phyloP scores from a whole-genome alignment of 257 asterid genomes.

The Petrea volubilis region DNA sequence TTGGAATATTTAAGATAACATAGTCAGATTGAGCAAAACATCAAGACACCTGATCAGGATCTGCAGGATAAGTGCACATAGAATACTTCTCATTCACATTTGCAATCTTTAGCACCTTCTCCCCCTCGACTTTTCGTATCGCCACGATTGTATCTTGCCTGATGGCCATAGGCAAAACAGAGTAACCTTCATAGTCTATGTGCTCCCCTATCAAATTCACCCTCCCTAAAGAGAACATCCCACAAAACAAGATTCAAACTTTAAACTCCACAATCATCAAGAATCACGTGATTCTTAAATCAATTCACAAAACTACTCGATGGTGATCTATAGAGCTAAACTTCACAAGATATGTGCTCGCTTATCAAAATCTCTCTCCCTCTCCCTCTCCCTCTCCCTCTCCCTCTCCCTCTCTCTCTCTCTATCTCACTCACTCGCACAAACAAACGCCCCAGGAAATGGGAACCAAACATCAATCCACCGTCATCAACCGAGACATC shows the following conservation, averaged over 20 bases:
- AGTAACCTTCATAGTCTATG: slow-evolving; percentile 73
- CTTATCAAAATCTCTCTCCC: not conserved
- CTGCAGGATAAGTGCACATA: slow-evolving; percentile 61
- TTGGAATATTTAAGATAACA: too few relatives aligned
- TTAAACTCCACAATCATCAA: not conserved
- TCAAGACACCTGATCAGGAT: slow-evolving; percentile 52
- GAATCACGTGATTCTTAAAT: not conserved
- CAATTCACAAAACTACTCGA: not conserved
- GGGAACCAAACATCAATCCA: not conserved
- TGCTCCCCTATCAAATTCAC: slow-evolving; percentile 81
- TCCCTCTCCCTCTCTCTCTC: too few relatives aligned
- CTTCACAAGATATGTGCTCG: not conserved
- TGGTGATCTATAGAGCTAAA: not conserved
- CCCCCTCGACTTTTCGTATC: slow-evolving; percentile 42
- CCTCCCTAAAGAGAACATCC: slow-evolving; percentile 41
- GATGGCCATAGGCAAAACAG: slow-evolving; percentile 75
- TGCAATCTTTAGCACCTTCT: slow-evolving; percentile 46
- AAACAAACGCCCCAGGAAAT: too few relatives aligned
- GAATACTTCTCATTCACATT: slow-evolving; percentile 59
- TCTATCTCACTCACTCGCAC: too few relatives aligned
- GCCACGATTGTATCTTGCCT: slow-evolving; percentile 71
- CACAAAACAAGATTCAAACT: not conserved
- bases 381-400: too few relatives aligned
- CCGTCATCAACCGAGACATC: not conserved
- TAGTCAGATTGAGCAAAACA: too few relatives aligned